Percentiles rank a stretch among this genome's conserved stretches.
These are phyloP conservation scores for Aspergillus tubingensis DNA, from an alignment of 2,329 filamentous ascomycete genomes.

Conservation along the genomic window DNA sequence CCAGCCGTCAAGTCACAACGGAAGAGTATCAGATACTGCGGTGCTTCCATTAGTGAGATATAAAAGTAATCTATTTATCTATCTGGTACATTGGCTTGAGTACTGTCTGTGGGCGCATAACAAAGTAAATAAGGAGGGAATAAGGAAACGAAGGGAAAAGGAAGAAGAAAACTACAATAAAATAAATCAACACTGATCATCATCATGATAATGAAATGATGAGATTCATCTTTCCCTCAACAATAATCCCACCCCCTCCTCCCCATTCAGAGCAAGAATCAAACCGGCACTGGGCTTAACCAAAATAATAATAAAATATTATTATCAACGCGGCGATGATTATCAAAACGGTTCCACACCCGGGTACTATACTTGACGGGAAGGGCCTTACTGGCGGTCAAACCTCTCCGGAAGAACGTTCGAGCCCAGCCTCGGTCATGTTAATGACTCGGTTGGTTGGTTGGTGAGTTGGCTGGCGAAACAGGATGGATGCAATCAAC, in stretches of 20 bases:
- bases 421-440: conserved; percentile 20
- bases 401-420: conserved; percentile 23
- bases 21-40: no score
- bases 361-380: conserved; percentile 21
- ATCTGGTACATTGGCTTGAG: no score
- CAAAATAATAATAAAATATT: conserved; percentile 13
- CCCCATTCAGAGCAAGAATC: not conserved
- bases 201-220: not conserved
- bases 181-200: not conserved
- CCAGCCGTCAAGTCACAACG: no score
- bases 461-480: conserved; percentile 10
- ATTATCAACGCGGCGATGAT: conserved; percentile 9
- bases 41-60: no score
- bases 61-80: no score
- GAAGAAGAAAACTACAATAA: no score
- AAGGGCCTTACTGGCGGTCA: conserved; percentile 23
- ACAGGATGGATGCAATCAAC: conserved; percentile 6
- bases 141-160: no score
- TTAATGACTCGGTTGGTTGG: conserved; percentile 15
- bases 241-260: no score
- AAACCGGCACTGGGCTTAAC: conserved; percentile 2
- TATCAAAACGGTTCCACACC: conserved; percentile 23
- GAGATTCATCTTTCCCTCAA: no score
- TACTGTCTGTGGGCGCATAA: no score
- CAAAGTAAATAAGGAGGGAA: no score